These are phyloP conservation scores for Encephalitozoon hellem DNA, from an alignment of 371 early-diverging fungal species.

Conservation along the genomic window DNA sequence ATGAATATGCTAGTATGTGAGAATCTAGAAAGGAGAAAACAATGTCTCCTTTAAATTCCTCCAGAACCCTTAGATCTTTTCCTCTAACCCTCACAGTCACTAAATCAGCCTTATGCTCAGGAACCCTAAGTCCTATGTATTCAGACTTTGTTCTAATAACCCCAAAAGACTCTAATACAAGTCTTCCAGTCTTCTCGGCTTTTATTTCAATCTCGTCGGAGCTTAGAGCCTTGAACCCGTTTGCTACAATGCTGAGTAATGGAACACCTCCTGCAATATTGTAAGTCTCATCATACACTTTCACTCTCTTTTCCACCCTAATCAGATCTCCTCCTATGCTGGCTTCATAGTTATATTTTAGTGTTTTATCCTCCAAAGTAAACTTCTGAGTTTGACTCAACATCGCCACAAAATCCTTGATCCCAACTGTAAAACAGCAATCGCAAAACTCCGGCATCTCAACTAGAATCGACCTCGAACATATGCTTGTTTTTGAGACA, in stretches of 20 bases:
- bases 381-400: background rate
- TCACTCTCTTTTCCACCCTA: background rate
- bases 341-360: background rate
- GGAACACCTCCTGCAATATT: background rate
- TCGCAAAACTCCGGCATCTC: constrained; percentile 4
- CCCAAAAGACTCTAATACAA: background rate
- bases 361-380: background rate
- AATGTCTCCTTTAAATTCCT: background rate
- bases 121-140: background rate
- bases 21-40: constrained; percentile 14
- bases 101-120: background rate
- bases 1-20: constrained; percentile 18
- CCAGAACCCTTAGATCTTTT: constrained; percentile 2
- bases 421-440: background rate
- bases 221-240: background rate
- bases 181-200: background rate
- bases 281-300: background rate
- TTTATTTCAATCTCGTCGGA: background rate
- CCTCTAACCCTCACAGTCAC: background rate
- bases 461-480: background rate
- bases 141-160: background rate
- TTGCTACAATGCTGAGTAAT: background rate
- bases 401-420: background rate
- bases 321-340: background rate
- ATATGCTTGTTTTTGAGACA: background rate